Percentiles rank a stretch among this genome's conserved stretches.
phyloP scores from a whole-genome alignment of 1,284 basidiomycete species.

The Ustilago tritici region DNA sequence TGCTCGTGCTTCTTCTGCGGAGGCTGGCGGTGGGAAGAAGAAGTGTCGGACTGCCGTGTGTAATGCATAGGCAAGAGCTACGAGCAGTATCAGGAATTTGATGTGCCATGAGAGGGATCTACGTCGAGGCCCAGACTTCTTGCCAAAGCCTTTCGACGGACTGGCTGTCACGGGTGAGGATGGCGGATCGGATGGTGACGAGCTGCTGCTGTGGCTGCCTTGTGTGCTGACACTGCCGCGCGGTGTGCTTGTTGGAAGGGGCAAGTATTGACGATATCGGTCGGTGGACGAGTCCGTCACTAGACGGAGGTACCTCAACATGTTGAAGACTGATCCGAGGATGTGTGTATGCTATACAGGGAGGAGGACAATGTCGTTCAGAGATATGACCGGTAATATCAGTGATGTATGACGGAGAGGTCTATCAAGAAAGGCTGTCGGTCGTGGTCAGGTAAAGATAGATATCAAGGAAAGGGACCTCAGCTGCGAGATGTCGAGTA shows the following conservation, averaged over 20 bases:
- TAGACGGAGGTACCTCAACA: conserved; percentile 25
- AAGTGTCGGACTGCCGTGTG: conserved; percentile 6
- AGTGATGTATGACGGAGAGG: not conserved
- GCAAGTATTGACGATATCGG: conserved; percentile 30
- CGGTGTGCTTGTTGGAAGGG: conserved; percentile 27
- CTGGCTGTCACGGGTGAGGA: not conserved
- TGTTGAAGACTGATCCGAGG: conserved; percentile 4
- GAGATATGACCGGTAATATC: not conserved
- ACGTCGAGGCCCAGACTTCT: conserved; percentile 14
- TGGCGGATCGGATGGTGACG: not conserved
- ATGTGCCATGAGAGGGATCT: conserved; percentile 17
- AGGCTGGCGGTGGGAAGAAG: conserved; percentile 15
- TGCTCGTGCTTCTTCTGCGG: conserved; percentile 14
- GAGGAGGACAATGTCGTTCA: not conserved
- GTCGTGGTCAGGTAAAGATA: too few species aligned
- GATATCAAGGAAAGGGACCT: not conserved
- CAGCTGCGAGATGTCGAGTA: not conserved
- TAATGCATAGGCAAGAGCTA: conserved; percentile 11
- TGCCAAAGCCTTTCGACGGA: not conserved
- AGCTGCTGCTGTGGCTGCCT: conserved; percentile 2
- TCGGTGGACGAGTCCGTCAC: conserved; percentile 29
- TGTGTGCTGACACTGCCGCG: conserved; percentile 30
- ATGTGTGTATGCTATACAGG: not conserved
- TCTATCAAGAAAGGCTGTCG: not conserved
- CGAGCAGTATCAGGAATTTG: conserved; percentile 10